Percentiles rank a stretch among this genome's conserved stretches.
These are phyloP conservation scores for Claviceps cyperi DNA, from an alignment of 2,329 filamentous ascomycete genomes.

Conservation along the genomic window DNA sequence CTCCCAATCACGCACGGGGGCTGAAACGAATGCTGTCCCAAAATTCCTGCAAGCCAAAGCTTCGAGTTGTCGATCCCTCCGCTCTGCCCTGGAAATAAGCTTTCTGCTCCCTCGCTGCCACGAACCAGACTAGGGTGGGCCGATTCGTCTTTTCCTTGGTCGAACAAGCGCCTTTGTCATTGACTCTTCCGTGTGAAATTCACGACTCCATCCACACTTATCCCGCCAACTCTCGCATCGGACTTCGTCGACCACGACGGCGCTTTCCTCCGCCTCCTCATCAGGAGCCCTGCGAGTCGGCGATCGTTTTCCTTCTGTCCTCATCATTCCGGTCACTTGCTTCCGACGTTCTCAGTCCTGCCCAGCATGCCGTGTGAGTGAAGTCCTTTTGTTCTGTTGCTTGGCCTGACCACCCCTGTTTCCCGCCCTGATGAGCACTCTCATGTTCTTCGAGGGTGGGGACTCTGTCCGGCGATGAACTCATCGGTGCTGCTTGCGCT, in stretches of 20 bases:
- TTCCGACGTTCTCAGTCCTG: slow-evolving; percentile 12
- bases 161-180: neutral
- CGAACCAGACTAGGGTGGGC: neutral
- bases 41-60: too few species aligned
- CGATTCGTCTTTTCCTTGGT: neutral
- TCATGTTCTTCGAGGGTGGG: neutral
- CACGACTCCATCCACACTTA: slow-evolving; percentile 3
- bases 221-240: neutral
- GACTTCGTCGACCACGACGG: slow-evolving; percentile 1
- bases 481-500: neutral
- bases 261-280: slow-evolving; percentile 7
- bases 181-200: slow-evolving; percentile 1
- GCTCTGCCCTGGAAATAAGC: too few species aligned
- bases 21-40: too few species aligned
- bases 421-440: slow-evolving; percentile 2
- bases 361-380: slow-evolving; percentile 25
- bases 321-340: slow-evolving; percentile 8
- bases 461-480: neutral
- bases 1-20: too few species aligned
- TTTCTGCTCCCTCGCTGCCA: neutral
- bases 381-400: neutral
- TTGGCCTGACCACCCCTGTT: neutral
- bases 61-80: too few species aligned
- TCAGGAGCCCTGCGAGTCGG: slow-evolving; percentile 7
- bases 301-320: neutral